Base-by-base conservation (phyloP, 176 grass and related monocot genomes). In the Aegilops bicornis region DNA sequence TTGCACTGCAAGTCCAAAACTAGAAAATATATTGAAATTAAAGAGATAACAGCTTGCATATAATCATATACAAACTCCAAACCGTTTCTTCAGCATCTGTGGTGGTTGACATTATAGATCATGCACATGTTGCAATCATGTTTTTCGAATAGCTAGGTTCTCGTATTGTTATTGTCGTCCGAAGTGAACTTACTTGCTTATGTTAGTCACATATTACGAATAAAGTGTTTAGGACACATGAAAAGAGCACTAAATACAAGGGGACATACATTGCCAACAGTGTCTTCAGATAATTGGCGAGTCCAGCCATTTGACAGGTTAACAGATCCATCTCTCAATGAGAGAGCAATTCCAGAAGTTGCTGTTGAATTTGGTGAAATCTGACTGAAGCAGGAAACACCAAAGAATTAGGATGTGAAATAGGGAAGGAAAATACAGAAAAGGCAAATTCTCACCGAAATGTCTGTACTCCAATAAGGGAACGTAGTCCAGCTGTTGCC, bases 291-390 rank as follows among this genome's bases (percentile, higher is more conserved):
- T 84, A 99, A 77, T 91, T 96, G 94, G 75, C 97, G 92, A 83
- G 88, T 92, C 97, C 97, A 99, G 27, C 87, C 88, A 85, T 99
- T 99, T 69, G 97, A 94, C 48, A 99, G 89, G 78, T 96, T 96
- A 63, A 96, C 78, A 83, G 94, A 99, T 56, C 97, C 97, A 77
- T 99, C 97, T 83, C 89, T 90, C 80, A 99, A 87, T 69, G 94
- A 99, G 83, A 99, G 33, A 78, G 85, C 65, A 72, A 99, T 72
- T 73, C 94, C 97, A 69, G 94, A 89, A 67, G 92, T 96, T 73
- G 97, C 97, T 85, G 92, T 96, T 12, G 90, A 91, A 92, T 96
- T 92, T 68, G 83, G 87, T 87, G 97, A 99, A 84, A 96, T 90
- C 73, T 96, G 91, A 87, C 97, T 99, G 90, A 80, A 92, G 83